These are phyloP conservation scores for Larix sibirica DNA, from an alignment of 83 land plant species.

Conservation along the genomic window DNA sequence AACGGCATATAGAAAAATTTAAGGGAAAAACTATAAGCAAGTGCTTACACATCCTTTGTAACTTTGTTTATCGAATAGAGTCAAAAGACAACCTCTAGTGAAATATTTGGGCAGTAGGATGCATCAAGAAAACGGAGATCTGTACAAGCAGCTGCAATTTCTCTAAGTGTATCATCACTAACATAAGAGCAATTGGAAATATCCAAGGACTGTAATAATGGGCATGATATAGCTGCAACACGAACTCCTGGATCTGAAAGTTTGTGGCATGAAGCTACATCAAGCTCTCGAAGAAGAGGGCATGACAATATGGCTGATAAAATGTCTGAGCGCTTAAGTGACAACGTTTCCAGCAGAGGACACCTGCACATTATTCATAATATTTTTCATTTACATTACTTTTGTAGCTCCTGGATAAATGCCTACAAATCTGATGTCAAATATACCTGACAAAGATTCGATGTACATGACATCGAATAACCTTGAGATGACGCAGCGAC, in stretches of 20 bases:
- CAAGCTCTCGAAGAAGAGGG: constrained; percentile 39
- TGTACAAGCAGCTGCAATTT: constrained; percentile 42
- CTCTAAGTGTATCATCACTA: constrained; percentile 55
- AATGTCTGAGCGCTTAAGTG: constrained; percentile 39
- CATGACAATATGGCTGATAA: constrained; percentile 45
- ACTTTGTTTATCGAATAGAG: constrained; percentile 3
- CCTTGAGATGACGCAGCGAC: constrained; percentile 47
- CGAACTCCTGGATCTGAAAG: constrained; percentile 58
- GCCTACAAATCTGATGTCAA: neutral
- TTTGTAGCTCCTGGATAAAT: neutral
- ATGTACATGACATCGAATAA: constrained; percentile 74
- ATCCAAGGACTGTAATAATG: constrained; percentile 32
- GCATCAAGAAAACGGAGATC: constrained; percentile 47
- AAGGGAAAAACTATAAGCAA: neutral
- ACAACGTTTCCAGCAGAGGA: constrained; percentile 35
- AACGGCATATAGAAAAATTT: neutral
- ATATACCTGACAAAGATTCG: constrained; percentile 80
- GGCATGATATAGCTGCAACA: constrained; percentile 49
- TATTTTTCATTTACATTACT: neutral
- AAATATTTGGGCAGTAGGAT: constrained; percentile 50
- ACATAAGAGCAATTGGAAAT: constrained; percentile 58
- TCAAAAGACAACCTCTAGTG: constrained; percentile 36
- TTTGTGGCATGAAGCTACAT: constrained; percentile 52
- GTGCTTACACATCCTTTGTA: neutral
- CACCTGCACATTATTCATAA: constrained; percentile 30